Evolutionary conservation across 257 asterid genomes (phyloP).

Genomic region (Solanum corneliomulleri): DNA sequence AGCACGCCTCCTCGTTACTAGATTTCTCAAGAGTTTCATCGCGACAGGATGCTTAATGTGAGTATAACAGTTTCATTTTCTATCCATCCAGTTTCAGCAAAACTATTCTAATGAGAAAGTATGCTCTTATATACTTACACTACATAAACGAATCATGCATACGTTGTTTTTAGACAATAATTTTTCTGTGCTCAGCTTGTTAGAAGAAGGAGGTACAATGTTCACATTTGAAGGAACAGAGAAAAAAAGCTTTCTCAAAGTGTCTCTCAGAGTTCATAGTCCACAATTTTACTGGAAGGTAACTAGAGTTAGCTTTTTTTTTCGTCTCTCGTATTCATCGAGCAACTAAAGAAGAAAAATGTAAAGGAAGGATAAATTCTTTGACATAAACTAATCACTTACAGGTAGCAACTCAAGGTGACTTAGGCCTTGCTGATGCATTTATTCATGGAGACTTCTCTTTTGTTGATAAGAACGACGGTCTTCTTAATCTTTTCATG

Average conservation of each 20-base stretch:
- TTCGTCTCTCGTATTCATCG: background rate
- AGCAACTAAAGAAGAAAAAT: background rate
- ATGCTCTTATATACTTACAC: background rate
- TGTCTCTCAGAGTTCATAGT: conserved; percentile 50
- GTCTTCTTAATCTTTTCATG: conserved; percentile 68
- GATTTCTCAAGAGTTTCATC: conserved; percentile 50
- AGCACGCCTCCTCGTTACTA: conserved; percentile 63
- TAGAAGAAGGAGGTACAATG: conserved; percentile 72
- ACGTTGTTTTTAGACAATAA: background rate
- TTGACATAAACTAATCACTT: background rate
- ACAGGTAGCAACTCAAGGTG: conserved; percentile 71
- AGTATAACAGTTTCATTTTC: conserved; percentile 6
- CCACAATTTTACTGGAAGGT: conserved; percentile 93
- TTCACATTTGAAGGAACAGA: conserved; percentile 58
- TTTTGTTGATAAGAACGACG: conserved; percentile 52
- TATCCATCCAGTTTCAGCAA: background rate
- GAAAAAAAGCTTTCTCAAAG: conserved; percentile 32
- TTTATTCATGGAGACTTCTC: conserved; percentile 78
- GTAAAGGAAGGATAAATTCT: background rate
- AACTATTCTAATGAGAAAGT: background rate
- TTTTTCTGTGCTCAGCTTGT: conserved; percentile 29
- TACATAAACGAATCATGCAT: background rate
- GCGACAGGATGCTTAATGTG: conserved; percentile 59
- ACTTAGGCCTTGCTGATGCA: conserved; percentile 89
- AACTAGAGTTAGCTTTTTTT: background rate